Evolutionary conservation across 2,329 filamentous ascomycete genomes (phyloP).

Genomic region (Corinectria fuckeliana): DNA sequence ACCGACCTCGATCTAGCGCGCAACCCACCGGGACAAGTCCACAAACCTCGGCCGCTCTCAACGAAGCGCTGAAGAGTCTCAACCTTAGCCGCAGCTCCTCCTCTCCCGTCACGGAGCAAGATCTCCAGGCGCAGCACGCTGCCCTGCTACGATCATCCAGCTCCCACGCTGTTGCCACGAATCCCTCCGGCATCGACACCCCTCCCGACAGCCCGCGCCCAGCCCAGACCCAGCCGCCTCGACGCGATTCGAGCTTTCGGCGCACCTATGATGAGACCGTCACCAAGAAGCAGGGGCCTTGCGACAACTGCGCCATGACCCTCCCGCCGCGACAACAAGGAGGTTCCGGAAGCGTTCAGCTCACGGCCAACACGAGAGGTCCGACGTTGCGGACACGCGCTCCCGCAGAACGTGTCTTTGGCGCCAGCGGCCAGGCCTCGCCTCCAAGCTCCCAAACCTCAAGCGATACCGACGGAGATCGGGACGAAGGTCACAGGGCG

Average conservation of each 20-base stretch:
- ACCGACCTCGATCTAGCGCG: conserved; percentile 50
- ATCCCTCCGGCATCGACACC: conserved; percentile 58
- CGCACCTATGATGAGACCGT: conserved; percentile 71
- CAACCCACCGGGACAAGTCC: conserved; percentile 44
- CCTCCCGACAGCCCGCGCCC: conserved; percentile 64
- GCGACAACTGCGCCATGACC: conserved; percentile 73
- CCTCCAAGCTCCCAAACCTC: conserved; percentile 60
- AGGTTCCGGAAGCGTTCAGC: conserved; percentile 34
- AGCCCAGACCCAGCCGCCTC: conserved; percentile 45
- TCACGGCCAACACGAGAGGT: conserved; percentile 50
- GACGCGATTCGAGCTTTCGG: conserved; percentile 65
- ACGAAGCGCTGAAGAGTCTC: conserved; percentile 56
- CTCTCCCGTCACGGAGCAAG: conserved; percentile 52
- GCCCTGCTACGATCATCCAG: conserved; percentile 51
- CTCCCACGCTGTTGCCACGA: conserved; percentile 42
- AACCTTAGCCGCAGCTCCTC: conserved; percentile 54
- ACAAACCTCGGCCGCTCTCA: conserved; percentile 47
- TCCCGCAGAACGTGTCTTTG: conserved; percentile 65
- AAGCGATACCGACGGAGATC: conserved; percentile 60
- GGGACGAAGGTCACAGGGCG: conserved; percentile 48
- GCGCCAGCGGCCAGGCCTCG: conserved; percentile 53
- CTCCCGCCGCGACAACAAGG: conserved; percentile 54
- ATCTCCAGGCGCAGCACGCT: conserved; percentile 51
- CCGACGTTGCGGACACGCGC: conserved; percentile 67
- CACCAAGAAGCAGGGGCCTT: conserved; percentile 67